Evolutionary conservation across 2,329 filamentous ascomycete genomes (phyloP), one percentile per base, ranked within the genome.

Genomic region (Alternaria sp.): DNA sequence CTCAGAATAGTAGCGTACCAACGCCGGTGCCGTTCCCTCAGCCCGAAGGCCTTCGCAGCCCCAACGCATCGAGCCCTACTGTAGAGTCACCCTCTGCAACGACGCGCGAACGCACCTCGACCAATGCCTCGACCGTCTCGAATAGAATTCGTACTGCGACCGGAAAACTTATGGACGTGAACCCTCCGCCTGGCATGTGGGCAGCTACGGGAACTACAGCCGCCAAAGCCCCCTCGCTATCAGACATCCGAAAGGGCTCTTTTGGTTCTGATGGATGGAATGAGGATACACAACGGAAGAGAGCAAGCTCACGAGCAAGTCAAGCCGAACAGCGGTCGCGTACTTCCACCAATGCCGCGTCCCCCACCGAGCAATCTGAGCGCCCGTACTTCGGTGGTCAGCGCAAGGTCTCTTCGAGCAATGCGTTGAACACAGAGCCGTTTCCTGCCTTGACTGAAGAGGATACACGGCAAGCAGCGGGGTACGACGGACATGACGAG

Each of bases 161-260:
- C 40, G 67, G 78, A 54, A 79, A 74, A 62, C 60, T 78, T 32
- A 78, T 80, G 66, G 76, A 80, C 25, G 71, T 78, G 7, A 67
- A 77, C 46, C 73, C 76, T 8, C 80, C 80, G 4, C 74, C 76
- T 0, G 79, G 81, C 41, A 80, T 81, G 74, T 81, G 78, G 80
- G 80, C 81, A n/a, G 81, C 82, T 0, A 80, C 80, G 2, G 81
- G 80, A 12, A 72, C 67, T 8, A 74, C 74, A 6, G 80, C 75
- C 14, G 74, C 80, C 9, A 79, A 74, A 62, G 80, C 81, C 14
- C 81, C 81, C 5, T 80, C 80, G 1, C 57, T 83, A 20, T 66
- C 70, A 45, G 81, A 84, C 45, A 82, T 83, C 32, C 72, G 82
- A 44, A 70, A 67, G 53, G 77, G 77, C 30, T 76, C 74, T 12